Evolutionary conservation across 2,329 filamentous ascomycete genomes (phyloP).

Genomic region (Truncatella angustata): DNA sequence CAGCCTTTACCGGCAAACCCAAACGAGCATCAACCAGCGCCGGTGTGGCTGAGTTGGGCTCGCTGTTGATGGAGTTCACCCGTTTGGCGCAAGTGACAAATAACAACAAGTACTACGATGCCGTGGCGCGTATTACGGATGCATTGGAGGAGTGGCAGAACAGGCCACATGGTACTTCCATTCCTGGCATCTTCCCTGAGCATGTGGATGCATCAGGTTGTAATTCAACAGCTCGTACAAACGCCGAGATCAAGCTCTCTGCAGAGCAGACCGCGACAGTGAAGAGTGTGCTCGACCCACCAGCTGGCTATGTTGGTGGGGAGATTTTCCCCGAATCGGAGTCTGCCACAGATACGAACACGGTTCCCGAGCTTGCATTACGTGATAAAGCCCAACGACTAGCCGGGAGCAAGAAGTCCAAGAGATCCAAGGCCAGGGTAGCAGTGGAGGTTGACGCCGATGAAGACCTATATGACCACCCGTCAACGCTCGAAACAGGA

Average conservation of each 20-base stretch:
- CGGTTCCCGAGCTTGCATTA: slow-evolving; percentile 11
- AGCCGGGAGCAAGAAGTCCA: background rate
- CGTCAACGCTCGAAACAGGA: slow-evolving; percentile 3
- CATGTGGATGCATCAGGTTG: slow-evolving; percentile 78
- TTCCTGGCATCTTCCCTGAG: slow-evolving; percentile 81
- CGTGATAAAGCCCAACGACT: background rate
- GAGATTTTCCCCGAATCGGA: slow-evolving; percentile 1
- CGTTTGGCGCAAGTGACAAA: slow-evolving; percentile 82
- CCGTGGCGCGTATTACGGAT: slow-evolving; percentile 80
- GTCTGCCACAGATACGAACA: background rate
- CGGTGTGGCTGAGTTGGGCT: slow-evolving; percentile 70
- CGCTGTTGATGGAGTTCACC: slow-evolving; percentile 85
- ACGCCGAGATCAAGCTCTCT: slow-evolving; percentile 24
- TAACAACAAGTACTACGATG: slow-evolving; percentile 83
- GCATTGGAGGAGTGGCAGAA: slow-evolving; percentile 74
- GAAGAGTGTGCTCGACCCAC: slow-evolving; percentile 1
- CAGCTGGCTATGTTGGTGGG: slow-evolving; percentile 5
- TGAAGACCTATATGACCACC: slow-evolving; percentile 8
- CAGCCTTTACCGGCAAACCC: slow-evolving; percentile 59
- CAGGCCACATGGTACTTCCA: slow-evolving; percentile 49
- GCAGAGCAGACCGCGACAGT: background rate
- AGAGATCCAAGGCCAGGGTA: background rate
- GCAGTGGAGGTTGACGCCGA: background rate
- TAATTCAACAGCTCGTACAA: slow-evolving; percentile 51
- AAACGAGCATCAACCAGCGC: slow-evolving; percentile 58